Evolutionary conservation across 805 yeast genomes (phyloP).

Genomic region (Myxozyma sirexii): DNA sequence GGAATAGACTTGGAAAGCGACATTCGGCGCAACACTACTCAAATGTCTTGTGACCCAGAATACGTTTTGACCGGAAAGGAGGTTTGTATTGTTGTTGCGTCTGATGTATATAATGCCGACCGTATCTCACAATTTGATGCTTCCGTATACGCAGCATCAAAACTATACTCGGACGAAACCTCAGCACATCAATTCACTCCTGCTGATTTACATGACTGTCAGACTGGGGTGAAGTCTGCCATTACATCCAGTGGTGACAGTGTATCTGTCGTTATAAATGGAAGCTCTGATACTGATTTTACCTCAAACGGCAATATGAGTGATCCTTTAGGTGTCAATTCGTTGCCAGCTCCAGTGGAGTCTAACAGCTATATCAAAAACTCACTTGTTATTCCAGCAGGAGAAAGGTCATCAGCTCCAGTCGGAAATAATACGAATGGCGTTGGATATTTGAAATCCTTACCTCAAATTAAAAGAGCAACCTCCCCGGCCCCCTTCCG

Average conservation of each 20-base stretch:
- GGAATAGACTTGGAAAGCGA: constrained; percentile 5
- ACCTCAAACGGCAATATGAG: not conserved
- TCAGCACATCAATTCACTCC: constrained; percentile 11
- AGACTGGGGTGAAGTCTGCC: too few relatives aligned
- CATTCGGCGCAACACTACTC: constrained; percentile 11
- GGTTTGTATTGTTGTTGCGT: constrained; percentile 15
- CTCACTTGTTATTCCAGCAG: not conserved
- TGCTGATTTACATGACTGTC: constrained; percentile 6
- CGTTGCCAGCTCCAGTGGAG: too few relatives aligned
- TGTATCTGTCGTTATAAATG: not conserved
- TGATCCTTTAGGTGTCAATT: too few relatives aligned
- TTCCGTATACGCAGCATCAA: not conserved
- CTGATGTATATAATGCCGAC: constrained; percentile 20
- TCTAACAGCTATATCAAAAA: not conserved
- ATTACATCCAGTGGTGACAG: too few relatives aligned
- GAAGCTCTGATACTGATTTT: not conserved
- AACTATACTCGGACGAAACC: not conserved
- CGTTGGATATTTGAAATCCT: not conserved
- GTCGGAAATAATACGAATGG: not conserved
- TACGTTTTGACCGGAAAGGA: constrained; percentile 15
- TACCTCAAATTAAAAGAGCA: not conserved
- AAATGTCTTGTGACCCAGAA: constrained; percentile 10
- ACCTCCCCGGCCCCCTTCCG: not conserved
- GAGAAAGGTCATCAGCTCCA: not conserved
- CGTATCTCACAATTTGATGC: constrained; percentile 15